A percentile compares a stretch with the other conserved stretches of the same genome.
These are phyloP conservation scores for Limonium bicolor DNA, from an alignment of 148 eudicot genomes.

Conservation along the genomic window DNA sequence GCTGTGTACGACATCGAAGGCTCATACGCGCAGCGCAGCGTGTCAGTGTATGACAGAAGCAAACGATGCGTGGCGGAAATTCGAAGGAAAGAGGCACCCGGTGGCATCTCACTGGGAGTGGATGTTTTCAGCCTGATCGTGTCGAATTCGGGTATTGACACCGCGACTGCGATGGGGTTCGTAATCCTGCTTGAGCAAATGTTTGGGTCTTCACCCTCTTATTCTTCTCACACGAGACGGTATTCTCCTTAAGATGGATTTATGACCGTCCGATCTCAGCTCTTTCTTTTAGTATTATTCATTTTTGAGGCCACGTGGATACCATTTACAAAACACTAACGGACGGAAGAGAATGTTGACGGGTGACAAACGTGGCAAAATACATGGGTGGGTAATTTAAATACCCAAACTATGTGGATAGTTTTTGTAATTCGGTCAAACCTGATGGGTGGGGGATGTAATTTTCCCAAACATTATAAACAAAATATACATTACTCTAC, in stretches of 20 bases:
- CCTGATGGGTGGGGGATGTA: no score
- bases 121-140: slow-evolving; percentile 43
- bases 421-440: no score
- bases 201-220: slow-evolving; percentile 26
- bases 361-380: no score
- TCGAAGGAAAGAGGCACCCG: slow-evolving; percentile 30
- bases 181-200: slow-evolving; percentile 63
- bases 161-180: slow-evolving; percentile 44
- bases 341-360: no score
- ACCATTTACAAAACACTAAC: no score
- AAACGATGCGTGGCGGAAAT: slow-evolving; percentile 51
- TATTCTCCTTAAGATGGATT: background rate
- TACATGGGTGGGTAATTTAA: no score
- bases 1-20: slow-evolving; percentile 43
- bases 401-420: no score
- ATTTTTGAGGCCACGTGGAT: no score
- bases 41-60: slow-evolving; percentile 32
- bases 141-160: slow-evolving; percentile 26
- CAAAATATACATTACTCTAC: no score
- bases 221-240: slow-evolving; percentile 4
- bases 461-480: no score
- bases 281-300: no score
- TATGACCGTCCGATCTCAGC: no score
- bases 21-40: slow-evolving; percentile 36
- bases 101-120: slow-evolving; percentile 35